A percentile compares a stretch with the other conserved stretches of the same genome.
phyloP scores from a whole-genome alignment of 352 stramenopile species.

The Phytophthora pluvialis region DNA sequence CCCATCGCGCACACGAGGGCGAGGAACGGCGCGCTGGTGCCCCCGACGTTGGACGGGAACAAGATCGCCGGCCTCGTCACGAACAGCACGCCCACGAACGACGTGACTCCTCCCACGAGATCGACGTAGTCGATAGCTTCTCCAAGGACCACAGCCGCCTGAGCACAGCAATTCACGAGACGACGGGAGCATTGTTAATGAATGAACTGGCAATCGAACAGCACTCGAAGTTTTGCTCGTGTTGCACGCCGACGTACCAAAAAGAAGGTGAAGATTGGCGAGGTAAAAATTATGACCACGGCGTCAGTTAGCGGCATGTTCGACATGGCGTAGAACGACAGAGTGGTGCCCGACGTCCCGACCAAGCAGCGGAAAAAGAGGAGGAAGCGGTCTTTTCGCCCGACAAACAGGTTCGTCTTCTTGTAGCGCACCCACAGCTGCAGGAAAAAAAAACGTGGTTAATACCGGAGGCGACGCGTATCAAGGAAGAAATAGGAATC shows the following conservation, averaged over 20 bases:
- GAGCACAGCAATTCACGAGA: background rate
- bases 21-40: constrained; percentile 17
- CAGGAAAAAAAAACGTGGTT: background rate
- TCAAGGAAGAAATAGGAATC: background rate
- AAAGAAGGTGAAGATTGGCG: constrained; percentile 62
- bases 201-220: background rate
- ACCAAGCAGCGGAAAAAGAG: constrained; percentile 57
- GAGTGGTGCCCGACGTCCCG: constrained; percentile 45
- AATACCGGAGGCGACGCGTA: background rate
- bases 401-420: constrained; percentile 44
- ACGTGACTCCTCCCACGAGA: constrained; percentile 45
- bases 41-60: constrained; percentile 37
- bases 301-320: constrained; percentile 75
- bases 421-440: constrained; percentile 46
- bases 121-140: constrained; percentile 53
- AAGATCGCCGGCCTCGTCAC: constrained; percentile 55
- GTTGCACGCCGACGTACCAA: constrained; percentile 33
- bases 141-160: constrained; percentile 39
- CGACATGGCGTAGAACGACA: constrained; percentile 63
- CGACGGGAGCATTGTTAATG: no score
- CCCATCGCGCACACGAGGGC: constrained; percentile 46
- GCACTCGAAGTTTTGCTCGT: no score
- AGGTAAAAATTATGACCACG: constrained; percentile 71
- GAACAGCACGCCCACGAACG: constrained; percentile 59
- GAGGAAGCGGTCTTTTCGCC: constrained; percentile 31